Percentiles rank a stretch among this genome's conserved stretches.
Conservation (phyloP, 1,284 basidiomycete genomes). For the Psilocybe mexicana region DNA sequence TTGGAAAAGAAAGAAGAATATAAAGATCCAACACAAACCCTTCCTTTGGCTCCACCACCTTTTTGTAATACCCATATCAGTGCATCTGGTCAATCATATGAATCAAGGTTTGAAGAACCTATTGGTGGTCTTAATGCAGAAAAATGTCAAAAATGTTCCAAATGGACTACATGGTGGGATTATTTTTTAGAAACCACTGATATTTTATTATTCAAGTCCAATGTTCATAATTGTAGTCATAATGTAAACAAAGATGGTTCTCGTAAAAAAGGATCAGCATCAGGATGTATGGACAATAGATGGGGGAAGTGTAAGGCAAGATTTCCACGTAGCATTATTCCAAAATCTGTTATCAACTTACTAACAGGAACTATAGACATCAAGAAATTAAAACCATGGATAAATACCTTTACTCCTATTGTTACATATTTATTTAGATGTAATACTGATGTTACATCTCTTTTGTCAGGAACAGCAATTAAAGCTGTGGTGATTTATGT, state of each 20-base stretch:
- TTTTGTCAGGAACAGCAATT: slow-evolving; percentile 15
- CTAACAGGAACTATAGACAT: neutral
- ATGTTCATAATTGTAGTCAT: slow-evolving; percentile 19
- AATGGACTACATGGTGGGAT: neutral
- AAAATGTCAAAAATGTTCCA: neutral
- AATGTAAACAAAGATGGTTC: neutral
- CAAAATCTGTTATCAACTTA: neutral
- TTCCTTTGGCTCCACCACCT: slow-evolving; percentile 6
- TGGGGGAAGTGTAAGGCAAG: neutral
- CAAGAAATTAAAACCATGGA: slow-evolving; percentile 16
- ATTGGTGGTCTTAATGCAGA: too few species aligned
- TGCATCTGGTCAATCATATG: too few species aligned
- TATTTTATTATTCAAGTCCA: slow-evolving; percentile 8
- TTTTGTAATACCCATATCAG: neutral
- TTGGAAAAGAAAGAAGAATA: neutral
- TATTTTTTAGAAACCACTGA: slow-evolving; percentile 3
- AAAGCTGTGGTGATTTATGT: slow-evolving; percentile 25
- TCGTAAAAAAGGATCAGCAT: slow-evolving; percentile 4
- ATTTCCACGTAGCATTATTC: neutral
- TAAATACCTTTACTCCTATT: slow-evolving; percentile 23
- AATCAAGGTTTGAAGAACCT: too few species aligned
- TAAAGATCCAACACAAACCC: slow-evolving; percentile 11
- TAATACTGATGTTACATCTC: slow-evolving; percentile 26
- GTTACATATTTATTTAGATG: slow-evolving; percentile 21
- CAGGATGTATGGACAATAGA: neutral